Conservation (phyloP, 2,329 filamentous ascomycete genomes). For the Penicillium verrucosum region DNA sequence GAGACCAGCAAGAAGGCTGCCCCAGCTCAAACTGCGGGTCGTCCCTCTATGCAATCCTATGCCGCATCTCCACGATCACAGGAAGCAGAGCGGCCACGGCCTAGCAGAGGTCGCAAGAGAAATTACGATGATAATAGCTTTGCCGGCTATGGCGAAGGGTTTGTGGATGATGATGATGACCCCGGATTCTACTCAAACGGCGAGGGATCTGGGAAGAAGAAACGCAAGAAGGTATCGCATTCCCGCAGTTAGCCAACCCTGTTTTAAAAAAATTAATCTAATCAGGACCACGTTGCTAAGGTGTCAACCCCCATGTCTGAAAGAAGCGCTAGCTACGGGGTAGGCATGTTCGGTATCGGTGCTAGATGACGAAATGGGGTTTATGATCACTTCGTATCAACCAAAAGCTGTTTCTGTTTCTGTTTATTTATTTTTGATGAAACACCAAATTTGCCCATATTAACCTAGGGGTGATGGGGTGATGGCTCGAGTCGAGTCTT, state of each 20-base stretch:
- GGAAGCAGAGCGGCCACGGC: constrained; percentile 38
- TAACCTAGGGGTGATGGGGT: constrained; percentile 12
- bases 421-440: constrained; percentile 12
- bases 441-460: constrained; percentile 8
- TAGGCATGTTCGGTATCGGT: constrained; percentile 46
- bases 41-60: constrained; percentile 27
- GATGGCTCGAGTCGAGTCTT: not conserved
- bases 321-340: constrained; percentile 42
- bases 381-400: constrained; percentile 14
- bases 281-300: constrained; percentile 42
- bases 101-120: constrained; percentile 49
- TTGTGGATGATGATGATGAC: constrained; percentile 48
- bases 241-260: not conserved
- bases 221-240: constrained; percentile 46
- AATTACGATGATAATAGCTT: constrained; percentile 52
- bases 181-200: constrained; percentile 44
- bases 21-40: constrained; percentile 22
- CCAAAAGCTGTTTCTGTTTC: constrained; percentile 22
- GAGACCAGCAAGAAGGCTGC: constrained; percentile 32
- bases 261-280: constrained; percentile 1
- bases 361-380: constrained; percentile 35
- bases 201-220: constrained; percentile 46
- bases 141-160: constrained; percentile 51
- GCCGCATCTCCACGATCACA: constrained; percentile 25
- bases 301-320: constrained; percentile 40